Evolutionary conservation across 2,329 filamentous ascomycete species (phyloP), one percentile per base, ranked within the genome.

Genomic region (Penicillium polonicum): DNA sequence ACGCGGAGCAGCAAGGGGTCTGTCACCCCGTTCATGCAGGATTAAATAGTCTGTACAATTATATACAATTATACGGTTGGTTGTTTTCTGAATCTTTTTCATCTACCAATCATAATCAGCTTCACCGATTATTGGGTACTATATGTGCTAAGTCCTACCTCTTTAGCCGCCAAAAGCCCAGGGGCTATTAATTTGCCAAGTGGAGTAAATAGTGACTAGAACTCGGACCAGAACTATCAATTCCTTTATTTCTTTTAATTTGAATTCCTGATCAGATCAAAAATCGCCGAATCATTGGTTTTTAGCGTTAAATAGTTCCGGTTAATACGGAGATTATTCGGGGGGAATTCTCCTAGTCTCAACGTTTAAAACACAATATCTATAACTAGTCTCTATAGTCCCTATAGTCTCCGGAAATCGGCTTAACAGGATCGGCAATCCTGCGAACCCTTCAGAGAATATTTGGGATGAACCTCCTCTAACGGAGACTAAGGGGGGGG

Each of bases 1-100:
- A 71, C 69, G 66, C 68, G 68, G 67, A 64, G 57, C 65, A 68
- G 68, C 58, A 72, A 71, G 69, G 70, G 70, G 62, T 61, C 61
- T 60, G 59, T 64, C 55, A 63, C 58, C 60, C 59, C 50, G 63
- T 67, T 67, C 65, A 66, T 65, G 65, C 61, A 67, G 48, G 59
- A 63, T 41, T 56, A 62, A 62, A 63, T 63, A 65, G 61, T 59
- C 49, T 52, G 59, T 58, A 63, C 21, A 35, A 35, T 27, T 23
- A 23, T 23, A 23, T 23, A 23, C 23, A 23, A 23, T 51, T 35
- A 44, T 25, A 44, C 51, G 38, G 44, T 44, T 41, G 39, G 55
- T 49, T 46, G 53, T 9, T 39, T 56, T 56, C 0, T 19, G 25
- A 56, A 56, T 55, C 19, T 31, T 45, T 23, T 42, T 35, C 41